phyloP scores from a whole-genome alignment of 2,329 filamentous ascomycete genomes.

The Pseudogymnoascus sp. region DNA sequence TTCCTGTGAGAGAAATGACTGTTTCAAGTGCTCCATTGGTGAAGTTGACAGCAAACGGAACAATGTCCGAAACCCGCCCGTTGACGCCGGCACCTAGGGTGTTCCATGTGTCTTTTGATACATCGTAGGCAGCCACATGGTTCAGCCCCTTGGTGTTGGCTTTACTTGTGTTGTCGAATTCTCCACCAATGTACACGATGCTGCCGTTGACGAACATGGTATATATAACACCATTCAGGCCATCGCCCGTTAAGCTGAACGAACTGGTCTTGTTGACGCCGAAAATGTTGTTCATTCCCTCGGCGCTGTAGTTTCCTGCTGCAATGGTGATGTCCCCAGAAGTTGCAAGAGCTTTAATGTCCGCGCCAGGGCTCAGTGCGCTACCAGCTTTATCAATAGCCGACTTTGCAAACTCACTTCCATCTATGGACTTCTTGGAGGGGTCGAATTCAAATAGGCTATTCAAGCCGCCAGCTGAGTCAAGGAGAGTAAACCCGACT shows the following conservation, averaged over 20 bases:
- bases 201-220: conserved; percentile 58
- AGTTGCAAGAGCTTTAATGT: conserved; percentile 59
- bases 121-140: conserved; percentile 70
- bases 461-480: conserved; percentile 73
- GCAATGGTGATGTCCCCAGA: conserved; percentile 60
- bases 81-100: conserved; percentile 80
- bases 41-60: conserved; percentile 71
- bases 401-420: conserved; percentile 58
- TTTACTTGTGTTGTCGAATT: conserved; percentile 66
- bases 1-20: conserved; percentile 70
- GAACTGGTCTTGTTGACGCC: conserved; percentile 57
- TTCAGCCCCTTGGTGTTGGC: conserved; percentile 55
- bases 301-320: conserved; percentile 74
- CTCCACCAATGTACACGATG: conserved; percentile 71
- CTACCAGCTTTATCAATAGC: conserved; percentile 68
- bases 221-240: conserved; percentile 71
- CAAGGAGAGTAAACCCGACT: conserved; percentile 66
- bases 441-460: conserved; percentile 87
- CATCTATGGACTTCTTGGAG: conserved; percentile 45
- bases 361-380: conserved; percentile 57
- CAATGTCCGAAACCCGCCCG: conserved; percentile 64
- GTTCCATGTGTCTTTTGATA: conserved; percentile 59
- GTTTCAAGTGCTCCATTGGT: conserved; percentile 59
- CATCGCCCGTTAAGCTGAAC: conserved; percentile 55
- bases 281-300: conserved; percentile 65